Percentiles rank a stretch among this genome's conserved stretches.
These are phyloP conservation scores for Tolypocladium cylindrosporum DNA, from an alignment of 2,329 filamentous ascomycete genomes.

Conservation along the genomic window DNA sequence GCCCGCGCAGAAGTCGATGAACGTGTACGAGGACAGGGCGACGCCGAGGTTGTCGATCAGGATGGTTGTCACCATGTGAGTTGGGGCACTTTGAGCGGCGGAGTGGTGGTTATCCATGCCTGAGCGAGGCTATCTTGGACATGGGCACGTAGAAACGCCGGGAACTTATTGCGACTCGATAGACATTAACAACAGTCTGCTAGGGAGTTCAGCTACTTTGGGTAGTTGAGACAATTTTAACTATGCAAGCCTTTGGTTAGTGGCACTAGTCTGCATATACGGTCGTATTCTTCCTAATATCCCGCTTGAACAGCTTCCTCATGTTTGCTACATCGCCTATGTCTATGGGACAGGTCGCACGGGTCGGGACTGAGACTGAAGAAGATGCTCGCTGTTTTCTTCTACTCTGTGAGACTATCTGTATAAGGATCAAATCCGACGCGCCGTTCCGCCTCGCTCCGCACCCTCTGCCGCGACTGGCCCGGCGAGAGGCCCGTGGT, in stretches of 20 bases:
- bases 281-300: too few species aligned
- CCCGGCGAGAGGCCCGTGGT: slow-evolving; percentile 26
- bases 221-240: not conserved
- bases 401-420: slow-evolving; percentile 25
- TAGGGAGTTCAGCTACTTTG: not conserved
- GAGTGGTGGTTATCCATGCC: not conserved
- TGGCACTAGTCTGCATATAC: not conserved
- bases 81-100: slow-evolving; percentile 25
- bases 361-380: slow-evolving; percentile 12
- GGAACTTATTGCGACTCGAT: not conserved
- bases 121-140: not conserved
- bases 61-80: slow-evolving; percentile 47
- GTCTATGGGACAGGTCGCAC: too few species aligned
- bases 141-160: not conserved
- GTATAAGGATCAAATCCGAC: slow-evolving; percentile 49
- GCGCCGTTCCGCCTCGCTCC: slow-evolving; percentile 34
- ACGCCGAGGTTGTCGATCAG: slow-evolving; percentile 41
- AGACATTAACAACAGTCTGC: not conserved
- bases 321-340: too few species aligned
- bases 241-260: not conserved
- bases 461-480: slow-evolving; percentile 20
- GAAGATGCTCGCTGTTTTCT: not conserved
- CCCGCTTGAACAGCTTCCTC: too few species aligned
- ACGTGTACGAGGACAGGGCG: slow-evolving; percentile 43
- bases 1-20: slow-evolving; percentile 69